Conservation (phyloP, 139 green algal species). For the Volvox reticuliferus region DNA sequence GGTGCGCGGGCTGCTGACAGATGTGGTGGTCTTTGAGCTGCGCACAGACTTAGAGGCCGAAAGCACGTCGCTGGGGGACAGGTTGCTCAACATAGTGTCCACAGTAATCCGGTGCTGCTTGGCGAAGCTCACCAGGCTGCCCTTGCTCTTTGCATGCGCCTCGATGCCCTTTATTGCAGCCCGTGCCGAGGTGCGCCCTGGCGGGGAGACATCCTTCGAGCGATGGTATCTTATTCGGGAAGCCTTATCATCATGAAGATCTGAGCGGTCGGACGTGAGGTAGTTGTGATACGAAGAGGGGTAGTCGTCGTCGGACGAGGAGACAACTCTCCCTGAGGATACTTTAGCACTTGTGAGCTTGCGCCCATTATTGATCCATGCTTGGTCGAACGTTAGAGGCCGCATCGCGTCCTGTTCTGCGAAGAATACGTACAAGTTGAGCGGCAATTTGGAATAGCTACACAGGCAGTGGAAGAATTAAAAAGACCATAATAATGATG, state of each 20-base stretch:
- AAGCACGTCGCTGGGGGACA: neutral
- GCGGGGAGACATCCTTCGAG: neutral
- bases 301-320: neutral
- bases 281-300: neutral
- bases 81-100: neutral
- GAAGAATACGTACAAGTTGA: too few relatives aligned
- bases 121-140: neutral
- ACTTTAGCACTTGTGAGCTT: neutral
- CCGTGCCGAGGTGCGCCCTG: neutral
- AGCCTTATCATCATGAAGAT: neutral
- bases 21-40: neutral
- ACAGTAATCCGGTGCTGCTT: neutral
- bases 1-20: neutral
- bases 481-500: too few relatives aligned
- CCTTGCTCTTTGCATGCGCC: neutral
- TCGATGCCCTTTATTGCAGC: neutral
- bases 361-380: neutral
- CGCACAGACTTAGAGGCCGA: neutral
- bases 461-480: too few relatives aligned
- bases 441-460: too few relatives aligned
- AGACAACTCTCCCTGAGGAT: neutral
- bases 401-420: neutral
- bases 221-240: neutral
- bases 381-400: neutral
- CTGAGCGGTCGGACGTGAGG: neutral